phyloP scores from a whole-genome alignment of 2,329 filamentous ascomycete genomes.

The Talaromyces sp. region DNA sequence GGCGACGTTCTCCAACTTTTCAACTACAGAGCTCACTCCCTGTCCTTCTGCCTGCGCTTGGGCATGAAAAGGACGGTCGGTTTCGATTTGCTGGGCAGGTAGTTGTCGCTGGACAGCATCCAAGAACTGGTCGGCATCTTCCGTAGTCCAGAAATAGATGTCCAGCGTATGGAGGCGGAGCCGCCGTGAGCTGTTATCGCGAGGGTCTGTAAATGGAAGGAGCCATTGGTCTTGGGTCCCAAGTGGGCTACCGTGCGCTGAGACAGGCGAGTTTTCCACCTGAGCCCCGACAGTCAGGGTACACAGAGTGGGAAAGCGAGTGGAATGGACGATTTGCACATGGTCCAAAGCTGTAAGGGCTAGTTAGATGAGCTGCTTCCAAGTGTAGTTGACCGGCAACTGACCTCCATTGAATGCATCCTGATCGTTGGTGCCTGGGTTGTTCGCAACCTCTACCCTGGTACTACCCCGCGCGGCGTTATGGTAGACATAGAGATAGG shows the following conservation, averaged over 20 bases:
- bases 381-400: constrained; percentile 15
- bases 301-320: constrained; percentile 55
- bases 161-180: constrained; percentile 54
- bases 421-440: constrained; percentile 57
- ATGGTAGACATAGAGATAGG: constrained; percentile 60
- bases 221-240: constrained; percentile 48
- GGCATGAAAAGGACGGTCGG: constrained; percentile 37
- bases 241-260: constrained; percentile 17
- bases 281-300: constrained; percentile 50
- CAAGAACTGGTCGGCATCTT: constrained; percentile 52
- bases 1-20: constrained; percentile 57
- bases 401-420: constrained; percentile 58
- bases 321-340: constrained; percentile 49
- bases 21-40: constrained; percentile 55
- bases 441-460: constrained; percentile 58
- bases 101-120: constrained; percentile 36
- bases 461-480: constrained; percentile 47
- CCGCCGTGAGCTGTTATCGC: constrained; percentile 48
- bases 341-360: constrained; percentile 41
- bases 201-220: constrained; percentile 47
- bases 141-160: constrained; percentile 58
- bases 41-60: constrained; percentile 29
- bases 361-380: not conserved
- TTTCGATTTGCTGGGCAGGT: constrained; percentile 39
- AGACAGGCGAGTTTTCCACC: constrained; percentile 19